Conservation (phyloP, 805 yeast species). For the Candida maesae region DNA sequence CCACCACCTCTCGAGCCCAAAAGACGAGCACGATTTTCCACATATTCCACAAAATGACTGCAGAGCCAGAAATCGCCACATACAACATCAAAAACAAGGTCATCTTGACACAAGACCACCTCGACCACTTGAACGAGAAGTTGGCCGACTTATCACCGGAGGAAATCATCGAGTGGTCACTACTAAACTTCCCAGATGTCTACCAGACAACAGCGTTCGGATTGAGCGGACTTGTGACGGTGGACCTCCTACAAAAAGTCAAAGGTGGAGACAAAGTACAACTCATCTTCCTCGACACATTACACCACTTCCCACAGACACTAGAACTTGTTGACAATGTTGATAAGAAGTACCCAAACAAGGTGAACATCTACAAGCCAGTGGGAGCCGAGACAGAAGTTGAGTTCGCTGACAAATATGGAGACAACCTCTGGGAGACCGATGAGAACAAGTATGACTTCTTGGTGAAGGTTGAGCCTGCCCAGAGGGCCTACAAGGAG, state of each 20-base stretch:
- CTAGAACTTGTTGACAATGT: slow-evolving; percentile 63
- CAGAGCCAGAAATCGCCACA: slow-evolving; percentile 4
- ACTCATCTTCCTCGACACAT: slow-evolving; percentile 81
- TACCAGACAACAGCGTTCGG: slow-evolving; percentile 96
- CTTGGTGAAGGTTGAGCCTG: slow-evolving; percentile 89
- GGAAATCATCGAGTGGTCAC: slow-evolving; percentile 78
- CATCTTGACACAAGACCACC: slow-evolving; percentile 46
- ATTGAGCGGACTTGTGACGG: slow-evolving; percentile 81
- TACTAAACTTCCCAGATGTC: slow-evolving; percentile 74
- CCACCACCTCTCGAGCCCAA: too few relatives aligned
- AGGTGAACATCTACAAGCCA: slow-evolving; percentile 68
- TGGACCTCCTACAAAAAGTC: slow-evolving; percentile 71
- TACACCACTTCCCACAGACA: slow-evolving; percentile 95
- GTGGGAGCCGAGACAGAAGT: slow-evolving; percentile 46
- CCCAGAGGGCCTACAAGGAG: slow-evolving; percentile 75
- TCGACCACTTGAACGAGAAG: slow-evolving; percentile 62
- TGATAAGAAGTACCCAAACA: slow-evolving; percentile 50
- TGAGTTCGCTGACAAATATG: slow-evolving; percentile 66
- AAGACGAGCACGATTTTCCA: too few relatives aligned
- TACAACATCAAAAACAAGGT: slow-evolving; percentile 30
- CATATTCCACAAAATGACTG: neutral
- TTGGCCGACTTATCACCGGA: slow-evolving; percentile 55
- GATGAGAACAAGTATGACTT: slow-evolving; percentile 82
- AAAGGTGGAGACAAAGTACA: slow-evolving; percentile 47
- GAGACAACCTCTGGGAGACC: slow-evolving; percentile 77